A percentile compares a stretch with the other conserved stretches of the same genome.
Conservation (phyloP, 2,329 filamentous ascomycete species). For the Botrytis deweyae region DNA sequence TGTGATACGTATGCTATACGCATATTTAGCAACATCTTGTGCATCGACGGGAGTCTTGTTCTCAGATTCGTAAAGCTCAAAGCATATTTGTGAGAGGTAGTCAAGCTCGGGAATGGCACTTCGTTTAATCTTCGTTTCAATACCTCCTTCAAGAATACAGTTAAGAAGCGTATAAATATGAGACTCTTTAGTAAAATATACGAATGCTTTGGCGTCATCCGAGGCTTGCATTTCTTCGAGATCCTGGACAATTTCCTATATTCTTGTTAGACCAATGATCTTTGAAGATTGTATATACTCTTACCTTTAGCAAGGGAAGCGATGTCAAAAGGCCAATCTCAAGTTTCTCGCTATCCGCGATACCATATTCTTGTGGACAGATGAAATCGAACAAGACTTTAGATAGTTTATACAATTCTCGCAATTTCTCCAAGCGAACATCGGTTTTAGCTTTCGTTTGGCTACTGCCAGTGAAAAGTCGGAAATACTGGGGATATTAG, state of each 20-base stretch:
- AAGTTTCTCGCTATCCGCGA: conserved; percentile 93
- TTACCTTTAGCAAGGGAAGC: conserved; percentile 71
- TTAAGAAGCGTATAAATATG: conserved; percentile 98
- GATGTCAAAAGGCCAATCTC: conserved; percentile 96
- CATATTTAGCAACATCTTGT: conserved; percentile 53
- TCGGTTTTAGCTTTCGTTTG: conserved; percentile 79
- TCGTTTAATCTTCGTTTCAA: conserved; percentile 94
- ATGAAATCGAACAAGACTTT: conserved; percentile 98
- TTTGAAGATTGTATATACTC: not conserved
- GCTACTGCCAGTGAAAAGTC: conserved; percentile 76
- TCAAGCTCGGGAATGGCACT: conserved; percentile 96
- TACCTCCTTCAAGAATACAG: conserved; percentile 94
- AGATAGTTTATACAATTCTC: conserved; percentile 88
- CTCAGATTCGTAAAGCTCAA: conserved; percentile 95
- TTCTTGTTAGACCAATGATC: conserved; percentile 22
- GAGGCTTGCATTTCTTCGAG: conserved; percentile 96
- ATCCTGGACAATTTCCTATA: conserved; percentile 90
- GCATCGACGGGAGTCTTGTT: conserved; percentile 48
- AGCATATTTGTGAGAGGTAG: conserved; percentile 96
- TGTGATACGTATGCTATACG: conserved; percentile 94
- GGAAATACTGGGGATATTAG: conserved; percentile 65
- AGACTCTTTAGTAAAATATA: conserved; percentile 99
- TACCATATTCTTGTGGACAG: conserved; percentile 96
- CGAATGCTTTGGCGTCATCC: conserved; percentile 90
- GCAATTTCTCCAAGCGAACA: conserved; percentile 79